These are phyloP conservation scores for Codiaeum variegatum DNA, from an alignment of 441 rosid species.

Conservation along the genomic window DNA sequence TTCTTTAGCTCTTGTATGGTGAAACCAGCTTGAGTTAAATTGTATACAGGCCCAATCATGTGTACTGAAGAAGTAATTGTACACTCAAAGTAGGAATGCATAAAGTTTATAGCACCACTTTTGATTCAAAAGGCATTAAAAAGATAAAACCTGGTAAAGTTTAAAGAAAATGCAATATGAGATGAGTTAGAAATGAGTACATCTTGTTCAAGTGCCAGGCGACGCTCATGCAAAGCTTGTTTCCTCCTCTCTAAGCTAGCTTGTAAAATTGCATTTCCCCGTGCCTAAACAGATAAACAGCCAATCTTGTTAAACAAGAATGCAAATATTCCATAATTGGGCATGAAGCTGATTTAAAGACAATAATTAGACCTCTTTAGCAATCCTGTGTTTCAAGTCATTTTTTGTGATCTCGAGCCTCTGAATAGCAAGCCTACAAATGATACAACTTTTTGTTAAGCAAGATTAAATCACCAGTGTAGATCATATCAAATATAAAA, in stretches of 20 bases:
- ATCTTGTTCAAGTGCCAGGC: constrained; percentile 97
- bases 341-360: constrained; percentile 19
- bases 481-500: neutral
- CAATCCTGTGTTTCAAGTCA: constrained; percentile 87
- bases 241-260: constrained; percentile 98
- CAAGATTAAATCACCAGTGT: neutral
- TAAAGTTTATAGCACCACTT: neutral
- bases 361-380: constrained; percentile 73
- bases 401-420: constrained; percentile 91
- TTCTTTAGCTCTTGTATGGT: neutral
- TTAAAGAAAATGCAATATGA: constrained; percentile 9
- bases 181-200: constrained; percentile 40
- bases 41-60: neutral
- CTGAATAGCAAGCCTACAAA: constrained; percentile 88
- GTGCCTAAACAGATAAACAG: constrained; percentile 52
- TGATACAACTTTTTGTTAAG: constrained; percentile 15
- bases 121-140: neutral
- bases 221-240: constrained; percentile 96
- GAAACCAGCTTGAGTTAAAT: neutral
- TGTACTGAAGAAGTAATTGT: neutral
- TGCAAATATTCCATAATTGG: constrained; percentile 16
- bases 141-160: constrained; percentile 14
- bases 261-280: constrained; percentile 96
- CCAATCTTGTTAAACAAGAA: constrained; percentile 25
- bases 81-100: neutral